Percentiles rank a stretch among this genome's conserved stretches.
Evolutionary conservation across 108 stramenopile genomes (phyloP).

Genomic region (Cyclotella atomus): DNA sequence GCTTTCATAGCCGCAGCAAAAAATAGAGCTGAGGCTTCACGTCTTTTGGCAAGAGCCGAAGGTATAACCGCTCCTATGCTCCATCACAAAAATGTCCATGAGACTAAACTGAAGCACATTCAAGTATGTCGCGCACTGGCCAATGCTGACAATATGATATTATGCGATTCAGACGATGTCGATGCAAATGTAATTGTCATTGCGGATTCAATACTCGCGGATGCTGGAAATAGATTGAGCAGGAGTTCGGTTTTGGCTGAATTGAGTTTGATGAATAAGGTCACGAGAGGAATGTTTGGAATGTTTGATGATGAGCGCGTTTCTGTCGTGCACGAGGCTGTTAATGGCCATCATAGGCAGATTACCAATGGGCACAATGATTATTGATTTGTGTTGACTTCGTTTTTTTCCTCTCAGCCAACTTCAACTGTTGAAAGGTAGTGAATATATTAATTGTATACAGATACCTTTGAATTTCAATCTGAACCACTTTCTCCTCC

Average conservation of each 20-base stretch:
- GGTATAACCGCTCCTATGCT: conserved; percentile 28
- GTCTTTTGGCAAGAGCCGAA: conserved; percentile 22
- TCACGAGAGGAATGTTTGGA: conserved; percentile 10
- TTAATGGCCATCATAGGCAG: not conserved
- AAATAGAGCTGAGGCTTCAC: conserved; percentile 26
- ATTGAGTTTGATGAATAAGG: conserved; percentile 15
- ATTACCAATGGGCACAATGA: not conserved
- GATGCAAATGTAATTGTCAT: conserved; percentile 22
- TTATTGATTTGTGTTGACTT: not conserved
- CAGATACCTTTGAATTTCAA: too few relatives aligned
- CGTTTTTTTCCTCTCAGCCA: too few relatives aligned
- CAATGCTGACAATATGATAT: conserved; percentile 15
- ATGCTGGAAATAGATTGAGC: conserved; percentile 9
- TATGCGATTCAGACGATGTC: conserved; percentile 25
- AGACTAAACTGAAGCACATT: conserved; percentile 25
- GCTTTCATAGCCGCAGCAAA: conserved; percentile 13
- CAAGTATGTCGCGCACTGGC: conserved; percentile 26
- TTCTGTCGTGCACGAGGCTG: not conserved
- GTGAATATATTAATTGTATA: too few relatives aligned
- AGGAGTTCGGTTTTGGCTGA: conserved; percentile 30
- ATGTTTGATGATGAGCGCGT: not conserved
- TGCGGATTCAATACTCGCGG: conserved; percentile 30
- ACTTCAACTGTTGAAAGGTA: too few relatives aligned
- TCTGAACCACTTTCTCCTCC: too few relatives aligned
- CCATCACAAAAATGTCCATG: conserved; percentile 25